phyloP scores from a whole-genome alignment of 202 grass and related monocot genomes.

The Schoenoplectus tabernaemontani region DNA sequence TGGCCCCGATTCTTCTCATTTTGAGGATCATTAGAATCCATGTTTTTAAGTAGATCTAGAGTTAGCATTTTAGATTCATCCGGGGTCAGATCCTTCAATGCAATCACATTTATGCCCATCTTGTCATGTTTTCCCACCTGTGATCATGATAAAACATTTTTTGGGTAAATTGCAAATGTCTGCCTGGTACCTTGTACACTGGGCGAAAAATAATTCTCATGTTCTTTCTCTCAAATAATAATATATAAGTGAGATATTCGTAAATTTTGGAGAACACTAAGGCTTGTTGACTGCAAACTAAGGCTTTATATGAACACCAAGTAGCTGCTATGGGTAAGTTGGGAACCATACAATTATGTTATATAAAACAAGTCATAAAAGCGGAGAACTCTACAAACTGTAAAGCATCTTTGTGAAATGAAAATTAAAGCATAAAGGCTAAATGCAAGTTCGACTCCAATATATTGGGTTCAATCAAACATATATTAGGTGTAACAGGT shows the following conservation, averaged over 20 bases:
- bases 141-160: background rate
- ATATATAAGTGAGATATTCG: background rate
- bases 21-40: slow-evolving; percentile 53
- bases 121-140: slow-evolving; percentile 76
- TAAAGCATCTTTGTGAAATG: background rate
- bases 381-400: background rate
- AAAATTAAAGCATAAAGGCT: background rate
- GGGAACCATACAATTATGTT: background rate
- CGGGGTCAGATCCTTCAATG: slow-evolving; percentile 45
- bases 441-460: background rate
- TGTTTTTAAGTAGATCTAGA: slow-evolving; percentile 53
- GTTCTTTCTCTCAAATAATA: background rate
- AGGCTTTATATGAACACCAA: background rate
- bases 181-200: background rate
- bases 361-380: background rate
- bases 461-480: background rate
- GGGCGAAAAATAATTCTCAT: background rate
- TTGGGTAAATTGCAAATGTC: background rate
- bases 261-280: background rate
- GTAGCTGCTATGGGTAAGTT: background rate
- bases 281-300: background rate
- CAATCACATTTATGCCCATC: slow-evolving; percentile 56
- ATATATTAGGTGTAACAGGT: background rate
- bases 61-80: slow-evolving; percentile 51
- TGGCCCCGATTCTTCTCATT: slow-evolving; percentile 63